phyloP scores from a whole-genome alignment of 129 eudicot species.

The Mikania micrantha region DNA sequence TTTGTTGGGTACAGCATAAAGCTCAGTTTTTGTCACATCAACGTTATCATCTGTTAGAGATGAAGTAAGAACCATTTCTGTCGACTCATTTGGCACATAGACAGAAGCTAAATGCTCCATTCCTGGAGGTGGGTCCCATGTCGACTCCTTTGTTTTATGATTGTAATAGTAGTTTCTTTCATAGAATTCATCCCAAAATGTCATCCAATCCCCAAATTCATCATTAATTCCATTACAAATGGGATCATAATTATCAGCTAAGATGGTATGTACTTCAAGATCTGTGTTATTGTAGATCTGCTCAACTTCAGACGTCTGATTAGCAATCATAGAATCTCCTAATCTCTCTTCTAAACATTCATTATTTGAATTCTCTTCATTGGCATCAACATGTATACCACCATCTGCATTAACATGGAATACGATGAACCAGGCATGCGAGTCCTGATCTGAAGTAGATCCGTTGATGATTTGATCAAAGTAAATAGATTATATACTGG shows the following conservation, averaged over 20 bases:
- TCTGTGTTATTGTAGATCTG: slow-evolving; percentile 13
- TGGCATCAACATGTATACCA: slow-evolving; percentile 18
- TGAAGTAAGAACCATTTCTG: slow-evolving; percentile 12
- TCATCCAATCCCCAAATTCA: slow-evolving; percentile 56
- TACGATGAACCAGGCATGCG: not conserved
- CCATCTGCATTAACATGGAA: slow-evolving; percentile 4
- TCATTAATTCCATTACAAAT: slow-evolving; percentile 10
- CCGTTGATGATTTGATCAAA: not conserved
- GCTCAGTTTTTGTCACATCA: slow-evolving; percentile 5
- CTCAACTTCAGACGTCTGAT: slow-evolving; percentile 21
- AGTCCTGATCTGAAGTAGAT: not conserved
- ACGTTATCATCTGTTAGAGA: slow-evolving; percentile 13
- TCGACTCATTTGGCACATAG: slow-evolving; percentile 5
- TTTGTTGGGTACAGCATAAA: slow-evolving; percentile 12
- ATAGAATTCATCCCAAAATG: slow-evolving; percentile 62
- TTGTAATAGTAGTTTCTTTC: slow-evolving; percentile 64
- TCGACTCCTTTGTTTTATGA: slow-evolving; percentile 53
- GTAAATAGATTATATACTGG: too few species aligned
- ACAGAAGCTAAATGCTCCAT: slow-evolving; percentile 34
- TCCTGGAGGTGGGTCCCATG: slow-evolving; percentile 81
- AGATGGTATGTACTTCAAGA: slow-evolving; percentile 14
- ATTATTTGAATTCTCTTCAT: not conserved
- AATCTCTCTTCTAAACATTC: slow-evolving; percentile 11
- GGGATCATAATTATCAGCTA: slow-evolving; percentile 19
- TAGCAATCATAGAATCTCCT: slow-evolving; percentile 17